phyloP scores from a whole-genome alignment of 1,139 yeast genomes.

The Trichomonascaceae sp. region DNA sequence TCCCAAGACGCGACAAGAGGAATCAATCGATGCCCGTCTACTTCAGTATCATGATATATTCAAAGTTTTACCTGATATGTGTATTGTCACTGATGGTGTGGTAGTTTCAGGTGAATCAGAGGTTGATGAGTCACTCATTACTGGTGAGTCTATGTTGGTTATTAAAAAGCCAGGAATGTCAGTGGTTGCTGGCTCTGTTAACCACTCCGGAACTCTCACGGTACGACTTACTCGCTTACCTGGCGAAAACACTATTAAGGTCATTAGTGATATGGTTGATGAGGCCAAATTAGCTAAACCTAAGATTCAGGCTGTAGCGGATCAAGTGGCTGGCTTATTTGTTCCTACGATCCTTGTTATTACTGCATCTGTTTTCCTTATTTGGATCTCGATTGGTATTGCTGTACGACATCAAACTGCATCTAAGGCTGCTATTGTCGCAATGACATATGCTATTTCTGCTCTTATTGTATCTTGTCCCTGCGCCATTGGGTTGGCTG shows the following conservation, averaged over 20 bases:
- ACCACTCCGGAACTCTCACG: background rate
- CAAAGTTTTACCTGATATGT: background rate
- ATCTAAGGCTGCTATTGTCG: background rate
- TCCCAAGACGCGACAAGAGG: background rate
- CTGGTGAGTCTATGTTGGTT: conserved; percentile 2
- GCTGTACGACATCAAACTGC: background rate
- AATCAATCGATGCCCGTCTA: background rate
- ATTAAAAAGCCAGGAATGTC: background rate
- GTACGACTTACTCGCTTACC: conserved; percentile 2
- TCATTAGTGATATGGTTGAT: background rate
- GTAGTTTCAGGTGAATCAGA: background rate
- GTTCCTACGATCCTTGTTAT: background rate
- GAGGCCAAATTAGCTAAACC: conserved; percentile 1
- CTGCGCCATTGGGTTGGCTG: conserved; percentile 6
- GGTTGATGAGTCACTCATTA: conserved; percentile 1
- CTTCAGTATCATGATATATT: conserved; percentile 1
- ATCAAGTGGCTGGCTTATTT: background rate
- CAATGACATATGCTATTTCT: conserved; percentile 1
- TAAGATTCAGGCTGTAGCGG: background rate
- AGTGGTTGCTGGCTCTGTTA: conserved; percentile 1
- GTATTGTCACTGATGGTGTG: conserved; percentile 1
- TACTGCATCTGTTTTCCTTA: background rate
- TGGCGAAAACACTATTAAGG: background rate
- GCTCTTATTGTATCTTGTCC: conserved; percentile 7
- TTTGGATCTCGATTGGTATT: conserved; percentile 1